phyloP scores from a whole-genome alignment of 2,329 filamentous ascomycete species.

The Fusarium coicis region DNA sequence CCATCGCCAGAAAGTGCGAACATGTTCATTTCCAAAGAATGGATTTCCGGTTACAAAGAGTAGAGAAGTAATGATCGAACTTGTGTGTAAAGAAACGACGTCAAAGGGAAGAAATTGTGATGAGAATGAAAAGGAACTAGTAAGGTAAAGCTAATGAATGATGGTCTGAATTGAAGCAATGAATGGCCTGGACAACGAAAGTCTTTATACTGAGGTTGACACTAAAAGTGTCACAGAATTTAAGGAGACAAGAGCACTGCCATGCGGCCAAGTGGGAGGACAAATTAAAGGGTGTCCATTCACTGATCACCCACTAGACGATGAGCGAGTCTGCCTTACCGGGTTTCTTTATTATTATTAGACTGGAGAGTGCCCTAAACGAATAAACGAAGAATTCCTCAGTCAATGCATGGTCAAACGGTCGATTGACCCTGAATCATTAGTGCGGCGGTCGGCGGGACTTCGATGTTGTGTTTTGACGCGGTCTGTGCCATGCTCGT shows the following conservation, averaged over 20 bases:
- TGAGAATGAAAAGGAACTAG: not conserved
- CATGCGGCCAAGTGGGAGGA: not conserved
- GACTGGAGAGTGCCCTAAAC: not conserved
- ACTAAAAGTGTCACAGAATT: not conserved
- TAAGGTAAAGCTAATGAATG: not conserved
- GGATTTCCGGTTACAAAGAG: not conserved
- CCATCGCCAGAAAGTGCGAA: not conserved
- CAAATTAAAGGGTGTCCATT: not conserved
- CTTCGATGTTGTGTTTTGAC: not conserved
- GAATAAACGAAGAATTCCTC: not conserved
- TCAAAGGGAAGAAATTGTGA: not conserved
- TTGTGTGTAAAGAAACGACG: not conserved
- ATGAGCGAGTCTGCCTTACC: not conserved
- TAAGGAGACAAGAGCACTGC: not conserved
- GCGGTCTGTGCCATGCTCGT: not conserved
- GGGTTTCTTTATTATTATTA: not conserved
- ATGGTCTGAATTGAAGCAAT: not conserved
- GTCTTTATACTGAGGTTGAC: not conserved
- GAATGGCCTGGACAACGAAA: not conserved
- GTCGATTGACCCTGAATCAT: not conserved
- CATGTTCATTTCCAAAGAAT: not conserved
- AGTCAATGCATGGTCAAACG: no score
- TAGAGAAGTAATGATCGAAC: rapidly evolving
- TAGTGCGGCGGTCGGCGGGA: not conserved
- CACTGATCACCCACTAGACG: not conserved